phyloP scores from a whole-genome alignment of 2,329 filamentous ascomycete genomes.

The Tolypocladium amazonense region DNA sequence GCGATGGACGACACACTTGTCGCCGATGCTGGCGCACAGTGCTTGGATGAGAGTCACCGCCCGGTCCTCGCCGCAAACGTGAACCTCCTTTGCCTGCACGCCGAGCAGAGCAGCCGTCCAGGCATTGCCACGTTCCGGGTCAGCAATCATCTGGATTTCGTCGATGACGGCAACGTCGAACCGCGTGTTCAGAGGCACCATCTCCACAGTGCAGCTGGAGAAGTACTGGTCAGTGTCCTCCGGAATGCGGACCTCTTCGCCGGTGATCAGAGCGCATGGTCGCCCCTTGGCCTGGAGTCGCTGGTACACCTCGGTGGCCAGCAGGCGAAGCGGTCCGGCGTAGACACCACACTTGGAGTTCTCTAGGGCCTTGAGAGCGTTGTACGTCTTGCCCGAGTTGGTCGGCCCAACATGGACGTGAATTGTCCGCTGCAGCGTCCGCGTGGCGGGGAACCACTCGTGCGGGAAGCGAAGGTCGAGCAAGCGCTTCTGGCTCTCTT shows the following conservation, averaged over 20 bases:
- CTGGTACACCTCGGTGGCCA: conserved; percentile 93
- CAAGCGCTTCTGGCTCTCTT: conserved; percentile 50
- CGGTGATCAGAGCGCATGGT: conserved; percentile 72
- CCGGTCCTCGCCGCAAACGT: conserved; percentile 85
- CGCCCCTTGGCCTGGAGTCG: conserved; percentile 71
- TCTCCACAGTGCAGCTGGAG: conserved; percentile 88
- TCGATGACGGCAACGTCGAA: conserved; percentile 93
- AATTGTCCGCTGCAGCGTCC: conserved; percentile 68
- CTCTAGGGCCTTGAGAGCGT: conserved; percentile 78
- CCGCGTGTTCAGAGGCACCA: conserved; percentile 45
- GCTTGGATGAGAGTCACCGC: conserved; percentile 69
- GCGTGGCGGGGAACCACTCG: conserved; percentile 85
- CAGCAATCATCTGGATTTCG: conserved; percentile 95
- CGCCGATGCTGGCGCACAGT: conserved; percentile 68
- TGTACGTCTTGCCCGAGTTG: conserved; percentile 97
- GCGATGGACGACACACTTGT: conserved; percentile 68
- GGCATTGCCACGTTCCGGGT: conserved; percentile 72
- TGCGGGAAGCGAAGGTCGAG: conserved; percentile 81
- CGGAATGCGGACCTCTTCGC: conserved; percentile 73
- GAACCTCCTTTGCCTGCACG: conserved; percentile 76
- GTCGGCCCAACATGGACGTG: conserved; percentile 94
- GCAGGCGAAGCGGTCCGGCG: conserved; percentile 74
- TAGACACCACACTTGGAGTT: conserved; percentile 70
- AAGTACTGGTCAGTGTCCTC: conserved; percentile 48
- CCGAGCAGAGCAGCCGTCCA: conserved; percentile 91